phyloP scores from a whole-genome alignment of 108 stramenopile species.

The Mediolabrus comicus region DNA sequence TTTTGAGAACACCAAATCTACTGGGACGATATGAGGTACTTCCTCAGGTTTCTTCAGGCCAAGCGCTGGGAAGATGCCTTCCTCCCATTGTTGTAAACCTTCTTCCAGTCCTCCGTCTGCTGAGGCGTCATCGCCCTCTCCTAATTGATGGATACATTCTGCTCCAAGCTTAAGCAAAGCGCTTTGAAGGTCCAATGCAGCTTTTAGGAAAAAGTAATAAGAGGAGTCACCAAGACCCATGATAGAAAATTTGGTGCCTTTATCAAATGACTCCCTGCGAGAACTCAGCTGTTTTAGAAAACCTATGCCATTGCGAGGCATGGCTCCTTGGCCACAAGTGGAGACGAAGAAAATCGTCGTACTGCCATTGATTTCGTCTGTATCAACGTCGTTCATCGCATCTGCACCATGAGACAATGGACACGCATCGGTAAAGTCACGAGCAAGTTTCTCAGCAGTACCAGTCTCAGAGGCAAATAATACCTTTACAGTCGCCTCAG shows the following conservation, averaged over 20 bases:
- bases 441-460: slow-evolving; percentile 50
- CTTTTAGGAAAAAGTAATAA: slow-evolving; percentile 66
- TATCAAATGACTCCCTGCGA: slow-evolving; percentile 49
- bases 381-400: slow-evolving; percentile 55
- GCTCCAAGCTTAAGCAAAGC: slow-evolving; percentile 58
- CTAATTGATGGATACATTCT: slow-evolving; percentile 34
- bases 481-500: slow-evolving; percentile 55
- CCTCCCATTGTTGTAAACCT: slow-evolving; percentile 58
- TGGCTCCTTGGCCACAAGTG: slow-evolving; percentile 62
- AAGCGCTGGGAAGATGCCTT: slow-evolving; percentile 52
- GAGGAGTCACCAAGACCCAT: slow-evolving; percentile 61
- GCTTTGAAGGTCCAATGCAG: slow-evolving; percentile 49
- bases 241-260: slow-evolving; percentile 53
- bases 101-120: slow-evolving; percentile 56
- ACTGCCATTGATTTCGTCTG: slow-evolving; percentile 55
- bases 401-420: slow-evolving; percentile 48
- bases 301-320: slow-evolving; percentile 57
- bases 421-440: slow-evolving; percentile 67
- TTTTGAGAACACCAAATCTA: slow-evolving; percentile 46
- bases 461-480: slow-evolving; percentile 64
- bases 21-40: slow-evolving; percentile 61
- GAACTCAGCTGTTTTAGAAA: slow-evolving; percentile 50
- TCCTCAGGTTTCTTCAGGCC: slow-evolving; percentile 50
- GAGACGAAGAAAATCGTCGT: slow-evolving; percentile 62
- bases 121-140: slow-evolving; percentile 54